phyloP scores from a whole-genome alignment of 2,329 filamentous ascomycete species.

The Penicillium sp. region DNA sequence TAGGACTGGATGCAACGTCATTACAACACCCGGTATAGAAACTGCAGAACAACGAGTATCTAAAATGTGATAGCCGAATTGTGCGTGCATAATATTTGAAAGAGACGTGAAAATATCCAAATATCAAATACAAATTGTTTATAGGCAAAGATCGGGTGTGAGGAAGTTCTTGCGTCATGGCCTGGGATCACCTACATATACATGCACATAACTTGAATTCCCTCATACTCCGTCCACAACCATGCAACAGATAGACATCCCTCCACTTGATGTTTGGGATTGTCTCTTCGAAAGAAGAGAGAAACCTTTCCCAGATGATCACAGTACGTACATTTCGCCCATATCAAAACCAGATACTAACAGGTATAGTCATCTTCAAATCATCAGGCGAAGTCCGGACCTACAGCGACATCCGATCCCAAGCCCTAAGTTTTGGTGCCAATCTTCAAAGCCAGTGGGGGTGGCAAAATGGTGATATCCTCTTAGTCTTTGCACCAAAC shows the following conservation, averaged over 20 bases:
- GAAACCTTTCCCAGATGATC: background rate
- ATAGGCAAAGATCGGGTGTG: background rate
- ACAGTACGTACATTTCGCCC: background rate
- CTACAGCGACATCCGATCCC: background rate
- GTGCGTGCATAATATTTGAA: too few relatives aligned
- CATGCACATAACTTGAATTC: background rate
- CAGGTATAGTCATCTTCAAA: background rate
- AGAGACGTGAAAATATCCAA: too few relatives aligned
- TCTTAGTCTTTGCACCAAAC: conserved; percentile 18
- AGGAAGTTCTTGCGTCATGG: background rate
- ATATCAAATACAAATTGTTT: background rate
- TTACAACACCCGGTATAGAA: too few relatives aligned
- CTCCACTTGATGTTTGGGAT: background rate
- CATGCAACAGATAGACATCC: background rate
- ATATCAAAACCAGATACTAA: background rate
- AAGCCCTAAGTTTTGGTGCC: conserved; percentile 10
- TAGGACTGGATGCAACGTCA: too few relatives aligned
- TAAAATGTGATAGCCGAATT: too few relatives aligned
- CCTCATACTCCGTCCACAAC: background rate
- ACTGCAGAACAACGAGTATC: too few relatives aligned
- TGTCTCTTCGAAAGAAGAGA: background rate
- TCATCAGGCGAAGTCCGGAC: background rate
- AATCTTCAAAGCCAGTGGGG: conserved; percentile 8
- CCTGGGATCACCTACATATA: background rate
- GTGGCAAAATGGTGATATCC: conserved; percentile 19